Conservation (phyloP, 495 filamentous ascomycete genomes). For the Staphylotrichum tortipilum region DNA sequence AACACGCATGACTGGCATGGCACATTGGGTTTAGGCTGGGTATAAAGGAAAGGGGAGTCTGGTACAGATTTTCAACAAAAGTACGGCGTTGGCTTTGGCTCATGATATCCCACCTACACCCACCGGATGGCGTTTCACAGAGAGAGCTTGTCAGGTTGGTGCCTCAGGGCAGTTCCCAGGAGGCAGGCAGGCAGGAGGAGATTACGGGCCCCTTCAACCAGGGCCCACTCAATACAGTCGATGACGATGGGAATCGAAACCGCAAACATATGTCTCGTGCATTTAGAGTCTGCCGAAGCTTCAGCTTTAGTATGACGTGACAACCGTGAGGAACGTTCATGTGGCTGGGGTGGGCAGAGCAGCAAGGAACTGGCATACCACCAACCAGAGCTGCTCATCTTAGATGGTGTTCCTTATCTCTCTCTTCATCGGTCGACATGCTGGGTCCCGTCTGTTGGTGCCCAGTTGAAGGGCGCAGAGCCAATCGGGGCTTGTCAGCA, state of each 20-base stretch:
- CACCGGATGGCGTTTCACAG: conserved; percentile 28
- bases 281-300: no score
- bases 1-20: conserved; percentile 44
- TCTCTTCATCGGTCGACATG: background rate
- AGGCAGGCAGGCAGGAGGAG: conserved; percentile 8
- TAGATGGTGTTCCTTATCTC: background rate
- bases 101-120: conserved; percentile 36
- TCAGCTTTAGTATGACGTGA: no score
- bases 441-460: background rate
- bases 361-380: background rate
- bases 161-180: conserved; percentile 6
- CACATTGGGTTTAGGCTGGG: conserved; percentile 34
- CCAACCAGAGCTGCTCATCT: background rate
- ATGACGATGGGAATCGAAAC: background rate
- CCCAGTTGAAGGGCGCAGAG: background rate
- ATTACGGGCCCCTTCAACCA: conserved; percentile 26
- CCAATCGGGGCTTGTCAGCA: background rate
- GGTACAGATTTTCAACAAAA: conserved; percentile 48
- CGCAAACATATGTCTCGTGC: background rate
- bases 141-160: conserved; percentile 16
- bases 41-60: conserved; percentile 35
- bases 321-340: no score
- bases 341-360: no score
- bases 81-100: conserved; percentile 44
- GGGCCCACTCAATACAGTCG: conserved; percentile 13